Evolutionary conservation across 768 basidiomycete species (phyloP).

Genomic region (Punctularia strigosozonata): DNA sequence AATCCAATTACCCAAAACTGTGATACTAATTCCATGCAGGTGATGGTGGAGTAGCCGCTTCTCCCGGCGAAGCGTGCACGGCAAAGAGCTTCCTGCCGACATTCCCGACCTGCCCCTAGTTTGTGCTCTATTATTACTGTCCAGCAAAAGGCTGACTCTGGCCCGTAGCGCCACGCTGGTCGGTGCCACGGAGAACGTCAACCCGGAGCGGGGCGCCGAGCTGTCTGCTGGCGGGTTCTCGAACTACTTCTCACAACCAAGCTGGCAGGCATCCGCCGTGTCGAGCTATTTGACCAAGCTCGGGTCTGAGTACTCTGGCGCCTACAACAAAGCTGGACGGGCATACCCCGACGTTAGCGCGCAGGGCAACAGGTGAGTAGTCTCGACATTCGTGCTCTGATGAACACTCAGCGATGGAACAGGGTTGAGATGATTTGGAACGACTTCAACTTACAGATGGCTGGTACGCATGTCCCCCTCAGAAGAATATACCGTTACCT

Average conservation of each 20-base stretch:
- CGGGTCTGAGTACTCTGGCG: constrained; percentile 11
- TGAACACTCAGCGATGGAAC: neutral
- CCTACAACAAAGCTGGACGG: constrained; percentile 21
- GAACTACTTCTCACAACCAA: constrained; percentile 28
- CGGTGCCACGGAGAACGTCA: constrained; percentile 16
- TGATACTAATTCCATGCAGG: too few species aligned
- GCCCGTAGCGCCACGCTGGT: constrained; percentile 26
- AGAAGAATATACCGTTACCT: neutral
- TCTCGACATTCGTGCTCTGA: neutral
- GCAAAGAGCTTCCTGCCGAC: constrained; percentile 37
- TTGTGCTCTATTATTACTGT: constrained; percentile 3
- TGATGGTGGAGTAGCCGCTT: neutral
- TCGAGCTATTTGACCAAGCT: constrained; percentile 19
- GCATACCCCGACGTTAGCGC: constrained; percentile 38
- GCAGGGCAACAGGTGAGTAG: constrained; percentile 20
- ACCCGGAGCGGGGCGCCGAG: constrained; percentile 19
- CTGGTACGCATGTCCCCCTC: neutral
- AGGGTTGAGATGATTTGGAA: neutral
- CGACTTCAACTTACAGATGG: neutral
- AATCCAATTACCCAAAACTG: too few species aligned
- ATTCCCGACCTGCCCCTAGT: constrained; percentile 36
- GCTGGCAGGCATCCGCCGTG: constrained; percentile 26
- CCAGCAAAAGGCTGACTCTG: neutral
- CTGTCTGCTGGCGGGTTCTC: constrained; percentile 23
- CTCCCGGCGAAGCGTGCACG: neutral